Conservation (phyloP, 176 grass and related monocot genomes). For the Avena sativa region DNA sequence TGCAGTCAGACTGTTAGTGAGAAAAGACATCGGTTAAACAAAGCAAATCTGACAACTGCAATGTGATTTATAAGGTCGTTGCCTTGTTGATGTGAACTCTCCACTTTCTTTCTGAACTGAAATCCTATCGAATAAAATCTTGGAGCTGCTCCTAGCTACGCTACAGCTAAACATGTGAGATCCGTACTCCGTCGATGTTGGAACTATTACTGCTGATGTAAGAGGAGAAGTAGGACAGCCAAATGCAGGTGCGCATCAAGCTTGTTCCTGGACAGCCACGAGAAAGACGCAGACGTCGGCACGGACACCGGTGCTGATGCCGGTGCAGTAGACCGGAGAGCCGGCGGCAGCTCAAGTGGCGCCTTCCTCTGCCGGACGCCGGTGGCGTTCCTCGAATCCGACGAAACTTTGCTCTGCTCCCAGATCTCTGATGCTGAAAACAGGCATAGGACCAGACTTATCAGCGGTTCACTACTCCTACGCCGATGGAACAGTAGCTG, state of each 20-base stretch:
- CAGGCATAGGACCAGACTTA: background rate
- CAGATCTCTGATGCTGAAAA: conserved; percentile 67
- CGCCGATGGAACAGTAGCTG: background rate
- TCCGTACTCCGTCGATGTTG: background rate
- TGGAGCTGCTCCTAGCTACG: background rate
- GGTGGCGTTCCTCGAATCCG: conserved; percentile 39
- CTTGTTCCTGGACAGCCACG: conserved; percentile 10
- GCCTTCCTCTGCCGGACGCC: conserved; percentile 45
- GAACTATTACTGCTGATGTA: background rate
- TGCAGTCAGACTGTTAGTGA: background rate
- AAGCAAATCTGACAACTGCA: background rate
- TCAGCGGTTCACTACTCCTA: background rate
- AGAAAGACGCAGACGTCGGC: conserved; percentile 12
- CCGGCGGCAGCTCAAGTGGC: conserved; percentile 42
- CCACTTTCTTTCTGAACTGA: conserved; percentile 16
- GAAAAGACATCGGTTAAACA: background rate
- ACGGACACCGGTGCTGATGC: conserved; percentile 12
- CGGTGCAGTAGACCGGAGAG: conserved; percentile 4
- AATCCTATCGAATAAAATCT: background rate
- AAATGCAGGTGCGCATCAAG: conserved; percentile 8
- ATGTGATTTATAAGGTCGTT: background rate
- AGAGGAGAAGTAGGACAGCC: background rate
- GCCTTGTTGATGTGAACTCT: background rate
- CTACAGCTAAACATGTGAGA: background rate
- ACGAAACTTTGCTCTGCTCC: conserved; percentile 47